Conservation (phyloP, 2,329 filamentous ascomycete genomes). For the Peltaster fructicola region DNA sequence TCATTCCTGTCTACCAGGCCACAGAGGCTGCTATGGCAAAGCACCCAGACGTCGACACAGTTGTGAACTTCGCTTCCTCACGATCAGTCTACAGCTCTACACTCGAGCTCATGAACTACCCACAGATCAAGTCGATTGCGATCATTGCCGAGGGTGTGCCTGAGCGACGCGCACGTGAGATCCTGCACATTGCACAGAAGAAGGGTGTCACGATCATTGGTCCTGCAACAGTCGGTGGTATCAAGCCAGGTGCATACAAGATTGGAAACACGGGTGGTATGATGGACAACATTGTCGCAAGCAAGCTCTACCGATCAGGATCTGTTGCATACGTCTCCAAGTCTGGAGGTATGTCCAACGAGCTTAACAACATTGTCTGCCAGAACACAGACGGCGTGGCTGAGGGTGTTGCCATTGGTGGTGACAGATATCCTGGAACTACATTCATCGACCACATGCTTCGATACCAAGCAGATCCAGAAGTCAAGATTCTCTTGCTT, state of each 20-base stretch:
- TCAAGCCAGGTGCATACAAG: slow-evolving; percentile 99
- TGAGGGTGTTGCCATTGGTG: slow-evolving; percentile 97
- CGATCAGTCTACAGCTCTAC: slow-evolving; percentile 97
- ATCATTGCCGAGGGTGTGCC: slow-evolving; percentile 99
- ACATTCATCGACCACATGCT: slow-evolving; percentile 98
- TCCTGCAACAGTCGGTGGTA: slow-evolving; percentile 93
- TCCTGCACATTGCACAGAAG: slow-evolving; percentile 88
- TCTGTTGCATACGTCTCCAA: slow-evolving; percentile 99
- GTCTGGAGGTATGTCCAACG: slow-evolving; percentile 99
- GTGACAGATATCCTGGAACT: slow-evolving; percentile 95
- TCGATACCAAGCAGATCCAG: slow-evolving; percentile 87
- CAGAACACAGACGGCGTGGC: slow-evolving; percentile 95
- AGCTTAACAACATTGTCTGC: slow-evolving; percentile 98
- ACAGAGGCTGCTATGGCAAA: slow-evolving; percentile 85
- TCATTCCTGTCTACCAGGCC: slow-evolving; percentile 94
- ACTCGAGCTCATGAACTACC: slow-evolving; percentile 93
- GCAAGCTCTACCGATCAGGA: slow-evolving; percentile 98
- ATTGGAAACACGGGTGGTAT: slow-evolving; percentile 99
- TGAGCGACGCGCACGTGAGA: slow-evolving; percentile 96
- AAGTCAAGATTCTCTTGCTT: slow-evolving; percentile 91
- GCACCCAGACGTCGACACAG: slow-evolving; percentile 90
- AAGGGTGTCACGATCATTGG: slow-evolving; percentile 99
- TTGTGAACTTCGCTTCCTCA: slow-evolving; percentile 99
- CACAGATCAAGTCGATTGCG: slow-evolving; percentile 95
- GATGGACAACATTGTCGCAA: slow-evolving; percentile 99